Evolutionary conservation across 805 yeast species (phyloP).

Genomic region (Kodamaea jinghongensis): DNA sequence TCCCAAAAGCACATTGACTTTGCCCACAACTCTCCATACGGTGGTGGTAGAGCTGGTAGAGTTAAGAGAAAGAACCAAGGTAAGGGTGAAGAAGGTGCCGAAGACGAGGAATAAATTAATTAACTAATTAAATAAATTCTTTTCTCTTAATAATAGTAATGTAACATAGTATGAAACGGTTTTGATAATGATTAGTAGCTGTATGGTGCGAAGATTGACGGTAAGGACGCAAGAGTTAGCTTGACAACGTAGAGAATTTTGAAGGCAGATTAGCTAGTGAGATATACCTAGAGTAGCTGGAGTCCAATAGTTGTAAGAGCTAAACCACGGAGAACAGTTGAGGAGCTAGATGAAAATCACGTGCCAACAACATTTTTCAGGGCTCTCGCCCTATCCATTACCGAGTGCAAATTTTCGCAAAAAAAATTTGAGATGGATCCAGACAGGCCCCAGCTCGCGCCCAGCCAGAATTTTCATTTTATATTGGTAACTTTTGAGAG

Average conservation of each 20-base stretch:
- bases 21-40: conserved; percentile 98
- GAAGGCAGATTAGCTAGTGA: too few species aligned
- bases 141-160: conserved; percentile 10
- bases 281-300: too few species aligned
- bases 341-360: too few species aligned
- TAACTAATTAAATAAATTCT: conserved; percentile 12
- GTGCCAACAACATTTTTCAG: background rate
- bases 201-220: background rate
- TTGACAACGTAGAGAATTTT: too few species aligned
- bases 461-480: conserved; percentile 4
- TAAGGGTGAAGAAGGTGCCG: conserved; percentile 65
- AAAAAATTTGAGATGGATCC: too few species aligned
- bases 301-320: too few species aligned
- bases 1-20: conserved; percentile 99
- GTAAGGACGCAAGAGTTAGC: too few species aligned
- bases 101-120: conserved; percentile 64
- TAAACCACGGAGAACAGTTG: too few species aligned
- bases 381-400: conserved; percentile 7
- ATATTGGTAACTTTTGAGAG: conserved; percentile 5
- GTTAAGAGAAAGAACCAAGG: conserved; percentile 91
- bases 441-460: too few species aligned
- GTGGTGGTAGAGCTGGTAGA: conserved; percentile 99
- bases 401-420: background rate
- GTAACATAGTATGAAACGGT: conserved; percentile 3
- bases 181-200: background rate